Conservation (phyloP, 176 grass and related monocot species). For the Phoenix dactylifera region DNA sequence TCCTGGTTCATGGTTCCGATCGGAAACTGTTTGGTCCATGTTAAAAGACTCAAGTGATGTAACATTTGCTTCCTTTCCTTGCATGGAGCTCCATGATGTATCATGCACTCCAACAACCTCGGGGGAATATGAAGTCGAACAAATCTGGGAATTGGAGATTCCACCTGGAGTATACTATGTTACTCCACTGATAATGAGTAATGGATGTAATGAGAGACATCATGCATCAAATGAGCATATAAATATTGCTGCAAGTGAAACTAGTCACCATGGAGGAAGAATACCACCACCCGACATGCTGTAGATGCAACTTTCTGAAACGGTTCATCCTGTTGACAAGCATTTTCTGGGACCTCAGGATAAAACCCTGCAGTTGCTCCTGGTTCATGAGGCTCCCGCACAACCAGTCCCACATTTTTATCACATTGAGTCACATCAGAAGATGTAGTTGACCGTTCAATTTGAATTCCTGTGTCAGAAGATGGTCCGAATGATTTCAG, state of each 20-base stretch:
- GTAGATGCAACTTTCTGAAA: neutral
- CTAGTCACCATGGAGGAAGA: neutral
- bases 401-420: conserved; percentile 17
- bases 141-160: neutral
- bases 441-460: conserved; percentile 20
- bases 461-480: conserved; percentile 17
- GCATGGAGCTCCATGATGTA: neutral
- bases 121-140: neutral
- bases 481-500: neutral
- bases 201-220: no score
- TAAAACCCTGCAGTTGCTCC: neutral
- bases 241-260: neutral
- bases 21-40: neutral
- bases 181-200: no score
- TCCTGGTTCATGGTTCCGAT: conserved; percentile 1
- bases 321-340: conserved; percentile 2
- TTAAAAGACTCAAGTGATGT: neutral
- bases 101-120: neutral
- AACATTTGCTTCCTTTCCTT: neutral
- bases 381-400: conserved; percentile 10
- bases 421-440: conserved; percentile 29
- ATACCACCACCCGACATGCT: conserved; percentile 7
- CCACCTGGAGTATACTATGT: neutral
- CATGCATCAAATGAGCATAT: no score
- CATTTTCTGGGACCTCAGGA: neutral